phyloP scores from a whole-genome alignment of 1,284 basidiomycete genomes.

The Pseudozyma thailandica region DNA sequence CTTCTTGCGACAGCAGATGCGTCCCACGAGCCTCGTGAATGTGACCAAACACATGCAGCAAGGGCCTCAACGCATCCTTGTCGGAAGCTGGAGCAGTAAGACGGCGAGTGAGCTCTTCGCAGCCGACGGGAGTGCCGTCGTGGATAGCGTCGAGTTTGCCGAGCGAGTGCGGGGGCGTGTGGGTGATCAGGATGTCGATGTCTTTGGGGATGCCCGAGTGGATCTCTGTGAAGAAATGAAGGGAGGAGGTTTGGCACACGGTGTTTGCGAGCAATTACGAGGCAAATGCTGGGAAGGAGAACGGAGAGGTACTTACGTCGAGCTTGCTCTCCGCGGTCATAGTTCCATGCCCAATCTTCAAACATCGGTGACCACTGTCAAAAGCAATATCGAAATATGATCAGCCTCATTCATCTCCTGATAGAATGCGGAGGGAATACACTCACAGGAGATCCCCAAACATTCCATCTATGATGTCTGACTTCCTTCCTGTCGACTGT shows the following conservation, averaged over 20 bases:
- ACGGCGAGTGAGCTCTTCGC: slow-evolving; percentile 39
- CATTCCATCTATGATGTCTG: slow-evolving; percentile 26
- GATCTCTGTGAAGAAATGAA: slow-evolving; percentile 2
- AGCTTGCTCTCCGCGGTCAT: slow-evolving; percentile 17
- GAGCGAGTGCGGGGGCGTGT: slow-evolving; percentile 28
- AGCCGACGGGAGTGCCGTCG: slow-evolving; percentile 41
- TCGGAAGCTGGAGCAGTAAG: not conserved
- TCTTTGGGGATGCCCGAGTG: slow-evolving; percentile 20
- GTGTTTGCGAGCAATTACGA: not conserved
- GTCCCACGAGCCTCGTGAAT: slow-evolving; percentile 49
- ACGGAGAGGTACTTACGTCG: not conserved
- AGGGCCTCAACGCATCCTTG: slow-evolving; percentile 21
- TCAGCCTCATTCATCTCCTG: not conserved
- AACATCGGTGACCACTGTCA: slow-evolving; percentile 44
- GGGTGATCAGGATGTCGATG: slow-evolving; percentile 48
- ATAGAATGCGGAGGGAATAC: not conserved
- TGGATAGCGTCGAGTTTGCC: slow-evolving; percentile 35
- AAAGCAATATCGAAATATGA: not conserved
- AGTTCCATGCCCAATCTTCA: slow-evolving; percentile 55
- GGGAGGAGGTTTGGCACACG: not conserved
- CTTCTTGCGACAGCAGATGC: slow-evolving; percentile 10
- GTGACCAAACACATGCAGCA: slow-evolving; percentile 47
- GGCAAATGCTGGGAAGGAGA: not conserved
- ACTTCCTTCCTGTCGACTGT: slow-evolving; percentile 17
- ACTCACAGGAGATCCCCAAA: slow-evolving; percentile 44